Conservation (phyloP, 176 grass and related monocot genomes). For the Secale cereale region DNA sequence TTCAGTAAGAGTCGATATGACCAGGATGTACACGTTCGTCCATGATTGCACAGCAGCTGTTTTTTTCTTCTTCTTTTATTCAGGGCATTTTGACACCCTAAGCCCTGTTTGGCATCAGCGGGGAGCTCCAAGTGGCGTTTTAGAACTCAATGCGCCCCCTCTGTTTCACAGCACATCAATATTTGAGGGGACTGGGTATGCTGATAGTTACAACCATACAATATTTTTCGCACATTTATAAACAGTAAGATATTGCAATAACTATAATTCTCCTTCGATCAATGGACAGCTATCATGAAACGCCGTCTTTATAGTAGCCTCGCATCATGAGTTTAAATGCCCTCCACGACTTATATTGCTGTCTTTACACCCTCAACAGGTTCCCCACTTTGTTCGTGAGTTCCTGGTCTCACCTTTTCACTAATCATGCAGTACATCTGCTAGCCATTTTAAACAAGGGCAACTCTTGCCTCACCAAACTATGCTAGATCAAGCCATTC, state of each 20-base stretch:
- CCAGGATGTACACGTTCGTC: too few relatives aligned
- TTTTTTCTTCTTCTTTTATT: neutral
- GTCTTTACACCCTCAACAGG: constrained; percentile 10
- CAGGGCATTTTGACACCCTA: neutral
- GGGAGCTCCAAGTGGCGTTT: neutral
- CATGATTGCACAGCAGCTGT: too few relatives aligned
- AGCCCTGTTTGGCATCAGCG: neutral
- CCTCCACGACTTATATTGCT: neutral
- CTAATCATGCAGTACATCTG: neutral
- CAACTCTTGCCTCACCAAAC: neutral
- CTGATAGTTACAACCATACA: neutral
- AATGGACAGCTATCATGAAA: neutral
- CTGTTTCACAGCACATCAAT: too few relatives aligned
- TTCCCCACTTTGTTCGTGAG: neutral
- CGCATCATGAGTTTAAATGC: neutral
- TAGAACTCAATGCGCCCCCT: neutral
- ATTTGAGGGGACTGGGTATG: neutral
- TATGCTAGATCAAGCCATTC: neutral
- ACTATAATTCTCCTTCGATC: neutral
- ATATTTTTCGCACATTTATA: neutral
- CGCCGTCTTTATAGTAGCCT: neutral
- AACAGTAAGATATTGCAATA: neutral
- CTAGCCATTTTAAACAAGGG: neutral
- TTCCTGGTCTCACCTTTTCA: neutral
- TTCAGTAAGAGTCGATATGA: too few relatives aligned